Percentiles rank a stretch among this genome's conserved stretches.
Conservation (phyloP, 495 filamentous ascomycete genomes). For the Oidiodendron maius region DNA sequence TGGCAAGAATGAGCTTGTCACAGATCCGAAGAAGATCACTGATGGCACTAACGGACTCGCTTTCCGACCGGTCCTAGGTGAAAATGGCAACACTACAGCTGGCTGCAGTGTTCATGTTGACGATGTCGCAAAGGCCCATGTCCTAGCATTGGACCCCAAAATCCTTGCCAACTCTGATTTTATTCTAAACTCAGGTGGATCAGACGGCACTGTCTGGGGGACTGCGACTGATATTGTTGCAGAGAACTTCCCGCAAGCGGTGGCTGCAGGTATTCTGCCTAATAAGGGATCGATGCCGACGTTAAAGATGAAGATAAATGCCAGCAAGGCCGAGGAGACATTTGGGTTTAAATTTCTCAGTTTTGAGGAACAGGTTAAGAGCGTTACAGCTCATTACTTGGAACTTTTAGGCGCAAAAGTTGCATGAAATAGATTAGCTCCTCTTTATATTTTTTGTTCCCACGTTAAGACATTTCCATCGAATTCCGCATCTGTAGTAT, state of each 20-base stretch:
- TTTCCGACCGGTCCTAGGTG: constrained; percentile 32
- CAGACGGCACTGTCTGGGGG: constrained; percentile 35
- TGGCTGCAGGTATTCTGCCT: constrained; percentile 31
- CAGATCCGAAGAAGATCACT: constrained; percentile 25
- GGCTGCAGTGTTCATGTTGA: constrained; percentile 32
- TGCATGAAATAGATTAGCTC: too few relatives aligned
- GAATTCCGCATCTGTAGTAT: too few relatives aligned
- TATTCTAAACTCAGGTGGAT: constrained; percentile 22
- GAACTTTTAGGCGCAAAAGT: constrained; percentile 21
- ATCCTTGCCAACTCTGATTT: constrained; percentile 34
- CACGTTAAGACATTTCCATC: too few relatives aligned
- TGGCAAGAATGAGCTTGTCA: constrained; percentile 36
- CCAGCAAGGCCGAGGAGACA: constrained; percentile 32
- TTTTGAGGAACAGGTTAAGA: constrained; percentile 44
- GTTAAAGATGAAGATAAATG: constrained; percentile 33
- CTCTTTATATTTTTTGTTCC: too few relatives aligned
- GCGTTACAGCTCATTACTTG: constrained; percentile 32
- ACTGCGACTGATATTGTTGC: constrained; percentile 33
- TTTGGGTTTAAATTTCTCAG: constrained; percentile 41
- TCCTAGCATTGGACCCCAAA: constrained; percentile 31
- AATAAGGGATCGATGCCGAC: constrained; percentile 30
- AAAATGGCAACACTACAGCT: constrained; percentile 18
- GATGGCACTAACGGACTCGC: constrained; percentile 32
- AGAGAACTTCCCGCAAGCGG: constrained; percentile 34
- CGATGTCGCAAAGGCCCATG: constrained; percentile 40